Base-by-base conservation (phyloP, 1,284 basidiomycete species). In the Thelephora terrestris region DNA sequence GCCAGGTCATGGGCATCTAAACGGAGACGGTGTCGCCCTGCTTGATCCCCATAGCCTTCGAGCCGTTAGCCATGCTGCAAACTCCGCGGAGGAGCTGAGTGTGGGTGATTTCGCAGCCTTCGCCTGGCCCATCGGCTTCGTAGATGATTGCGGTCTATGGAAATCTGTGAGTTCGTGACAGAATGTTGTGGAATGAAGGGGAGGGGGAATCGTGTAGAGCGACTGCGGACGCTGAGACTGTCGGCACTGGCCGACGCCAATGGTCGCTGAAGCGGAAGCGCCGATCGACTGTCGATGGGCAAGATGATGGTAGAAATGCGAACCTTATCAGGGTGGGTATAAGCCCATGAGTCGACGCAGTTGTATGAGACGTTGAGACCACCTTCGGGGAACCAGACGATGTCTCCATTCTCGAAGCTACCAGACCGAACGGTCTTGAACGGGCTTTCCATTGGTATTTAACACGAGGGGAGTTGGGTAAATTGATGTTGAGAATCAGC, bases 331-430 rank as follows among this genome's bases (percentile, higher is more conserved):
- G 95, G 95, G 61, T 92, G 73, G 64, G 85, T 81, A 73, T 88
- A 92, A 34, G 90, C 92, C 87, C 89, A 92, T 54, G 95, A 81
- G 68, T 99, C 96, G 50, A 99, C 89, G 63, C 92, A 96, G 71
- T 99, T 99, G 78, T 99, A 99, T 7, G 91, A 82, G 2, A 89
- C 95, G 62, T 93, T 93, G 54, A 94, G 69, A n/a, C n/a, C n/a
- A n/a, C n/a, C n/a, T n/a, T n/a, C n/a, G n/a, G n/a, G n/a, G n/a
- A n/a, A n/a, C n/a, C n/a, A n/a, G n/a, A n/a, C n/a, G n/a, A n/a
- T n/a, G n/a, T n/a, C n/a, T n/a, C n/a, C n/a, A n/a, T n/a, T n/a
- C n/a, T n/a, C n/a, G n/a, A n/a, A n/a, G n/a, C n/a, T n/a, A n/a
- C n/a, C n/a, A n/a, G n/a, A n/a, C n/a, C n/a, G n/a, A n/a, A n/a